phyloP scores from a whole-genome alignment of 2,329 filamentous ascomycete genomes.

The Pseudocercospora musae region DNA sequence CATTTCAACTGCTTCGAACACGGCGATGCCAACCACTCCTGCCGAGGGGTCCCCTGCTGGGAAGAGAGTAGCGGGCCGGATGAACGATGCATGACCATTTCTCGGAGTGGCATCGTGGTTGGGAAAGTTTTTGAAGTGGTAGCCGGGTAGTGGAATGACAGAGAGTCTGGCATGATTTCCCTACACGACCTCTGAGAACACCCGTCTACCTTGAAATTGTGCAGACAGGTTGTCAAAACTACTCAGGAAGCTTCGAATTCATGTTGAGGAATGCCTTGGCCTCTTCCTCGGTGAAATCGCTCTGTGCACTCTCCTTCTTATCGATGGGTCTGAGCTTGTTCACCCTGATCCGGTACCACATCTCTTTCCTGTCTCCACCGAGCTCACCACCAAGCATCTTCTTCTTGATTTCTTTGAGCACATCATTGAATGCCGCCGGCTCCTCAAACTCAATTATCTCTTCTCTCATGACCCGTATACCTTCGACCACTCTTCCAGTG shows the following conservation, averaged over 20 bases:
- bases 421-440: slow-evolving; percentile 71
- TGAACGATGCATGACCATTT: slow-evolving; percentile 1
- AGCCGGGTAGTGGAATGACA: not conserved
- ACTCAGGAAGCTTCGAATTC: not conserved
- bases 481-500: slow-evolving; percentile 73
- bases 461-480: slow-evolving; percentile 72
- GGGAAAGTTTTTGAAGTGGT: not conserved
- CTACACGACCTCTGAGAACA: not conserved
- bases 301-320: slow-evolving; percentile 58
- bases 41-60: not conserved
- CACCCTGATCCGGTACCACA: slow-evolving; percentile 73
- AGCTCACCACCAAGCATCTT: slow-evolving; percentile 67
- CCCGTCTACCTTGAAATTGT: not conserved
- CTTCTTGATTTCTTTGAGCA: slow-evolving; percentile 68
- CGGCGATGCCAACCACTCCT: not conserved
- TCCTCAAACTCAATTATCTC: slow-evolving; percentile 73
- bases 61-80: not conserved
- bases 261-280: slow-evolving; percentile 47
- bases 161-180: not conserved
- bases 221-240: not conserved
- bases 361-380: slow-evolving; percentile 72
- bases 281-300: slow-evolving; percentile 65
- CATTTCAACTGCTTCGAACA: not conserved
- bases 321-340: slow-evolving; percentile 72
- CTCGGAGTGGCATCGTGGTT: not conserved